These are phyloP conservation scores for Colletotrichum sp. DNA, from an alignment of 2,329 filamentous ascomycete species.

Conservation along the genomic window DNA sequence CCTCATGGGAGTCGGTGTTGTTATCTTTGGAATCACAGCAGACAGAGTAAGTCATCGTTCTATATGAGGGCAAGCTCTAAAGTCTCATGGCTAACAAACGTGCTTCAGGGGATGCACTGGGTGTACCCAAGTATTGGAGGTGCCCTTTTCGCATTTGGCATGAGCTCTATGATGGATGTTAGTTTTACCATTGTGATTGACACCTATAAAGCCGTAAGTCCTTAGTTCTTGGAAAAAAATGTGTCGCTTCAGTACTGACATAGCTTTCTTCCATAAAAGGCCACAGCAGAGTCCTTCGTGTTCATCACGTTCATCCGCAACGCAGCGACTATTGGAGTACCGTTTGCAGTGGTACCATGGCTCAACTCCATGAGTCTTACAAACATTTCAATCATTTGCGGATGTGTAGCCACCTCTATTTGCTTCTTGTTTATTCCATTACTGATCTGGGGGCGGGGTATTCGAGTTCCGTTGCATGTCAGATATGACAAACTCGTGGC, in stretches of 20 bases:
- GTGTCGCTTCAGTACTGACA: neutral
- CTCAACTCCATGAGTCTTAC: neutral
- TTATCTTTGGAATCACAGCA: slow-evolving; percentile 40
- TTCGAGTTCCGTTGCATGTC: neutral
- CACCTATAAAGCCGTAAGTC: neutral
- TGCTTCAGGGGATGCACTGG: slow-evolving; percentile 44
- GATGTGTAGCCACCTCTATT: neutral
- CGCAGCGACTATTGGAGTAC: neutral
- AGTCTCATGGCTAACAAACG: neutral
- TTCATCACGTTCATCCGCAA: neutral
- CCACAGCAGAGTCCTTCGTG: neutral
- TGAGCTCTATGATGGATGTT: slow-evolving; percentile 41
- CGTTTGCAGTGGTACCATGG: neutral
- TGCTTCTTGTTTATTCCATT: neutral
- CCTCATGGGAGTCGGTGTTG: slow-evolving; percentile 37
- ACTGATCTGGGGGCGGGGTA: neutral
- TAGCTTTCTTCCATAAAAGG: neutral
- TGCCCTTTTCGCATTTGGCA: slow-evolving; percentile 40
- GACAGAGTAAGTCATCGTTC: slow-evolving; percentile 8
- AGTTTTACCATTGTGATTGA: neutral
- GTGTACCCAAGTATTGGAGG: slow-evolving; percentile 41
- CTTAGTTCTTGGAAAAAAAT: neutral
- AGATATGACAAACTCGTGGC: neutral
- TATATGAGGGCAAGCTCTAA: fast-evolving
- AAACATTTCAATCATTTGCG: neutral